Evolutionary conservation across 2,329 filamentous ascomycete genomes (phyloP).

Genomic region (Fusarium sp.): DNA sequence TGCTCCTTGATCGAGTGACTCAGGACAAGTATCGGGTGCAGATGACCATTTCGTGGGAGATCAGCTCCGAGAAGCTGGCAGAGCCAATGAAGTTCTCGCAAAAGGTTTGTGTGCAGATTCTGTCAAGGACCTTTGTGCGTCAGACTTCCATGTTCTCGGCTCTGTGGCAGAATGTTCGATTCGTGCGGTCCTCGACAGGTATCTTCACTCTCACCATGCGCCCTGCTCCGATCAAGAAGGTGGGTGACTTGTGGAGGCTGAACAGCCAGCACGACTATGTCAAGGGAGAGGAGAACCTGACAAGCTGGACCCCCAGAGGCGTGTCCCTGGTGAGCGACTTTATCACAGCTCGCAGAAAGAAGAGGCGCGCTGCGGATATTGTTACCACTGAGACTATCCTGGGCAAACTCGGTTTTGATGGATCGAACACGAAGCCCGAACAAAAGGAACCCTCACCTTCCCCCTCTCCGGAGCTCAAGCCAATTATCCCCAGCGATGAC

Average conservation of each 20-base stretch:
- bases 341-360: constrained; percentile 75
- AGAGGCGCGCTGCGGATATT: constrained; percentile 77
- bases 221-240: constrained; percentile 87
- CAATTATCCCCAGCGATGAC: constrained; percentile 61
- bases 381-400: constrained; percentile 75
- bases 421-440: constrained; percentile 47
- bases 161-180: constrained; percentile 82
- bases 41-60: constrained; percentile 85
- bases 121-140: constrained; percentile 82
- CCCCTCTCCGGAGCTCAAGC: constrained; percentile 47
- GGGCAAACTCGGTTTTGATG: constrained; percentile 62
- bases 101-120: constrained; percentile 81
- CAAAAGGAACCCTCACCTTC: constrained; percentile 51
- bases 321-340: constrained; percentile 92
- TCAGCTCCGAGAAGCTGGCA: constrained; percentile 82
- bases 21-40: constrained; percentile 93
- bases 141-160: constrained; percentile 87
- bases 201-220: constrained; percentile 88
- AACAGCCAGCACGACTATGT: constrained; percentile 95
- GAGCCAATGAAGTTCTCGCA: constrained; percentile 87
- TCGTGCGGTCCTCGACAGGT: constrained; percentile 84
- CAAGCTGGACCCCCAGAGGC: constrained; percentile 85
- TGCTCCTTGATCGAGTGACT: constrained; percentile 92
- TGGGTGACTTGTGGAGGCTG: constrained; percentile 94
- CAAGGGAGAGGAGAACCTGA: constrained; percentile 89